Percentiles rank a stretch among this genome's conserved stretches.
Conservation (phyloP, 2,329 filamentous ascomycete genomes). For the Ploettnerulaceae sp. region DNA sequence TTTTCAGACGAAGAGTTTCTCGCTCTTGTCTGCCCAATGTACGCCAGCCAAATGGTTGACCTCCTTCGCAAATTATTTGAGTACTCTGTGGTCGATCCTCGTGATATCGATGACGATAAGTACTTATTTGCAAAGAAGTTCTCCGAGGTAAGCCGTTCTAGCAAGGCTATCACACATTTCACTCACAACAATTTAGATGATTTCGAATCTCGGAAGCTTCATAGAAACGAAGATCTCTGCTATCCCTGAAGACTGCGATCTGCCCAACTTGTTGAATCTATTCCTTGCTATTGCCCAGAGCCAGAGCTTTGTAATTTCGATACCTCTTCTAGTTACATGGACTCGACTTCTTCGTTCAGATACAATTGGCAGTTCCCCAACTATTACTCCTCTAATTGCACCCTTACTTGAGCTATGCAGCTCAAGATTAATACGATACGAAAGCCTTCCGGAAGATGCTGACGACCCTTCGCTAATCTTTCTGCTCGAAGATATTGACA, state of each 20-base stretch:
- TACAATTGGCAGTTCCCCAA: conserved; percentile 61
- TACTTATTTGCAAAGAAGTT: conserved; percentile 92
- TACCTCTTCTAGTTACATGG: conserved; percentile 88
- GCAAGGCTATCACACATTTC: background rate
- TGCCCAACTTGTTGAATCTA: conserved; percentile 72
- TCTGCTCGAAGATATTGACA: conserved; percentile 90
- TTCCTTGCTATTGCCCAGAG: conserved; percentile 75
- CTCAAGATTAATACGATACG: conserved; percentile 79
- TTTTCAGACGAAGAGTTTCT: conserved; percentile 75
- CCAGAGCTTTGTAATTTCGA: conserved; percentile 86
- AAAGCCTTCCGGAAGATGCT: conserved; percentile 76
- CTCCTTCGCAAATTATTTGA: conserved; percentile 71
- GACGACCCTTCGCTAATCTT: conserved; percentile 76
- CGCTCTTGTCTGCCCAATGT: conserved; percentile 74
- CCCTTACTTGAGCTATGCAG: conserved; percentile 79
- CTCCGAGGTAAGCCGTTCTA: conserved; percentile 64
- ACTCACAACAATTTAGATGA: conserved; percentile 50
- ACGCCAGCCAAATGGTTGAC: conserved; percentile 63
- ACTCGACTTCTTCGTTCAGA: conserved; percentile 72
- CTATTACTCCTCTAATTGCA: conserved; percentile 58
- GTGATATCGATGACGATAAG: conserved; percentile 84
- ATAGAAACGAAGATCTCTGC: conserved; percentile 71
- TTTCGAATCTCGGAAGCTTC: conserved; percentile 80
- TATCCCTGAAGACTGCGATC: conserved; percentile 60
- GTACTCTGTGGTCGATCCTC: conserved; percentile 73